phyloP scores from a whole-genome alignment of 2,329 filamentous ascomycete genomes.

The Xylaria sp. region DNA sequence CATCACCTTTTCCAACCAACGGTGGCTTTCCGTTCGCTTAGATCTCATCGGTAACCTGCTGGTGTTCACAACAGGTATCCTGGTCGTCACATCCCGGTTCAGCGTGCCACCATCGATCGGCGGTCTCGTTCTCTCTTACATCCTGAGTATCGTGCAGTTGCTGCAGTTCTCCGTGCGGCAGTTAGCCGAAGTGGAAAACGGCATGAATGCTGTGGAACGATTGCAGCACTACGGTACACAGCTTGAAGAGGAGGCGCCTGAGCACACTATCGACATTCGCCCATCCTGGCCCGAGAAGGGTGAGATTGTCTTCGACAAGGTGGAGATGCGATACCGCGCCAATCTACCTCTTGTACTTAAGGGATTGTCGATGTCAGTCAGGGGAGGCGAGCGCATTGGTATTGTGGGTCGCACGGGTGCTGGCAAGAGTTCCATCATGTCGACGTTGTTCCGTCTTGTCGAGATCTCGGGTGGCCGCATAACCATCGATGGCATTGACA shows the following conservation, averaged over 20 bases:
- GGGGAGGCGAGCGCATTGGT: constrained; percentile 72
- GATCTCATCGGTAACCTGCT: constrained; percentile 79
- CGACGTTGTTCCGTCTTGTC: constrained; percentile 70
- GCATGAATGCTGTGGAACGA: constrained; percentile 94
- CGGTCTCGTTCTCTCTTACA: constrained; percentile 87
- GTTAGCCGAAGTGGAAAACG: constrained; percentile 91
- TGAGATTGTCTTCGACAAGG: constrained; percentile 69
- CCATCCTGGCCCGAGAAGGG: constrained; percentile 80
- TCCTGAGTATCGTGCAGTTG: constrained; percentile 89
- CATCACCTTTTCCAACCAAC: constrained; percentile 89
- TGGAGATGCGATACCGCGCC: constrained; percentile 72
- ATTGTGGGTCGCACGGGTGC: constrained; percentile 78
- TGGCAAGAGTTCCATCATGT: constrained; percentile 81
- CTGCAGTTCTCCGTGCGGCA: constrained; percentile 93
- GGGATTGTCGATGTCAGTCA: constrained; percentile 65
- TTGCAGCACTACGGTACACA: constrained; percentile 83
- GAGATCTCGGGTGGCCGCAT: constrained; percentile 60
- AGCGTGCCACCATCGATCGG: constrained; percentile 76
- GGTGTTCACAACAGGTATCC: constrained; percentile 80
- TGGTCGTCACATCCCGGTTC: constrained; percentile 89
- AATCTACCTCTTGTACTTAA: constrained; percentile 68
- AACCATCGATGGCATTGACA: constrained; percentile 62
- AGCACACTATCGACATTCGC: constrained; percentile 68
- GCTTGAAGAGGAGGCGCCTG: constrained; percentile 82
- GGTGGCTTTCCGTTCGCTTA: constrained; percentile 82